Base-by-base conservation (phyloP, 306 rosid species). In the Prunus kanzakura region DNA sequence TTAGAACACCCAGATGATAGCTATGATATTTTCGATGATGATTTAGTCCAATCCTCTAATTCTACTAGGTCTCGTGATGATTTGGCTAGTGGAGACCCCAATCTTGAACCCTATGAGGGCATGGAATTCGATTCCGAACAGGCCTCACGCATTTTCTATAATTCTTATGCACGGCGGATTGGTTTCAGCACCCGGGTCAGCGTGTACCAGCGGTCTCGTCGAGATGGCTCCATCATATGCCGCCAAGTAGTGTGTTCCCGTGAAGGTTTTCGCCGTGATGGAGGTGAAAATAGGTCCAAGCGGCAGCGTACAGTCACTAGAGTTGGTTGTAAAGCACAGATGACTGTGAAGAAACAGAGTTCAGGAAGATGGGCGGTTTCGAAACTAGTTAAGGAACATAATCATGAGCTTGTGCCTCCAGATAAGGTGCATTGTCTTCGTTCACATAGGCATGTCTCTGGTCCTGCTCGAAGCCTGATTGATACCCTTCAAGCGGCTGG, bases 41-140 rank as follows among this genome's bases (percentile, higher is more conserved):
- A 78, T 18, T 70, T 47, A 8, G 74, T 60, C 4, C 63, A 62
- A 2, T 16, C 67, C 29, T 62, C 77, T 56, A 22, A 57, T 45
- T 66, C 76, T 27, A 32, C 77, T 70, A 22, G 73, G 23, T 52
- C 64, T 45, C 51, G 13, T 27, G 68, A 68, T 25, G 57, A 58
- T 51, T 7, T 58, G 19, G 25, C 6, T 27, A 6, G 69, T 70
- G 83, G 66, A 64, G 83, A 82, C 60, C 86, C 82, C 1, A 76
- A 56, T 77, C 74, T 77, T 35, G 88, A 82, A 25, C 86, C 88
- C 1, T 76, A 15, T 22, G 78, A 79, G 76, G 88, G 86, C 4
- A 82, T 85, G 86, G 86, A 82, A 41, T 85, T 85, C 61, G 84
- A 76, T 52, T 82, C 88, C 5, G 86, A 85, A 45, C 86, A 76